Evolutionary conservation across 352 stramenopile species (phyloP), one percentile per base, ranked within the genome.

Genomic region (Elongisporangium anandrum): DNA sequence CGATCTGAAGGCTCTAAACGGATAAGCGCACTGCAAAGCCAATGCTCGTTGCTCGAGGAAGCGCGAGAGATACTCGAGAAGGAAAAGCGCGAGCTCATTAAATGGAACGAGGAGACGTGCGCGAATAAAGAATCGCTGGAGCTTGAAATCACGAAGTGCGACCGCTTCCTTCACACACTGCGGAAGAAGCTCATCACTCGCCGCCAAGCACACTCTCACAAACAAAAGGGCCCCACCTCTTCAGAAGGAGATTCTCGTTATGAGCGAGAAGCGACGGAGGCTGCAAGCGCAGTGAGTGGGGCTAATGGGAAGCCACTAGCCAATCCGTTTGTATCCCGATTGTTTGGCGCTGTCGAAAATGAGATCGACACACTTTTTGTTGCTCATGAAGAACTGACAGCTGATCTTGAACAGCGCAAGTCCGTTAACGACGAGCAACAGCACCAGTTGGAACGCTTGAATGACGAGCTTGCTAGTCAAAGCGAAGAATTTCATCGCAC

Each of bases 101-200:
- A 79, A 50, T 89, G 81, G 81, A 83, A 77, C 48, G 73, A 87
- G 50, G 60, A 85, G 34, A 71, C 71, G 15, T 87, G 77, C 50
- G 69, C 73, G 52, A 80, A 81, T 63, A 81, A 60, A 50, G 79
- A 88, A 45, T 54, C 24, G 23, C 55, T 86, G 21, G 68, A 80
- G 24, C 29, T 49, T 17, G 69, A 86, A 50, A 24, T 87, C 12
- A 56, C 54, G 9, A 65, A 65, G 19, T 83, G 72, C 29, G 63
- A 64, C 0, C 47, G 60, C 0, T 56, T 70, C 8, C 47, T 74
- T 0, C 29, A 71, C 38, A 49, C 20, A 17, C 22, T 76, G n/a
- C 59, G 65, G 7, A 73, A 77, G 47, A 57, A 65, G 16, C 24
- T 80, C 4, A 57, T 59, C n/a, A 41, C 56, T 6, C 60, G 62